Evolutionary conservation across 257 asterid species (phyloP).

Genomic region (Nyctanthes arbortristis): DNA sequence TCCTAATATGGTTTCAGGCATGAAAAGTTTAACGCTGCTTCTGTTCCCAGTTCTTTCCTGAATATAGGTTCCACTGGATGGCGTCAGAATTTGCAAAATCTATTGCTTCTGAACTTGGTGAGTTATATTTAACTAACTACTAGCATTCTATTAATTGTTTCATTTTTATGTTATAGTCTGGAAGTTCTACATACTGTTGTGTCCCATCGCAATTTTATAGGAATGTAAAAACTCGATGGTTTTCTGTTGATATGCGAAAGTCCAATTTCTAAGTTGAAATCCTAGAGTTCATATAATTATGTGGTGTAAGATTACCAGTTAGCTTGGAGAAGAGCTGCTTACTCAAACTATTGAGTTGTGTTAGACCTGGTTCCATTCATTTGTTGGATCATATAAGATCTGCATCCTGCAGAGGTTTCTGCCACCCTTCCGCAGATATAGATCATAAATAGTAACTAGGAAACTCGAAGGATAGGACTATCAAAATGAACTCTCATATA

Average conservation of each 20-base stretch:
- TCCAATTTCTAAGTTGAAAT: background rate
- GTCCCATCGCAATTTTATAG: background rate
- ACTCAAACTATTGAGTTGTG: background rate
- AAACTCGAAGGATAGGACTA: background rate
- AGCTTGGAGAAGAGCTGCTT: background rate
- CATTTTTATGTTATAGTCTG: conserved; percentile 3
- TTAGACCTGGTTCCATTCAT: background rate
- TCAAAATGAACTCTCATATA: background rate
- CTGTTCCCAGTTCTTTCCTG: conserved; percentile 70
- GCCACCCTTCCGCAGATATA: background rate
- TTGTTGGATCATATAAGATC: background rate
- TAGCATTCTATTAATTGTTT: background rate
- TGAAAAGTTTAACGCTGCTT: conserved; percentile 26
- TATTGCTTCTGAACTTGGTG: conserved; percentile 87
- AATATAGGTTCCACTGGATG: conserved; percentile 88
- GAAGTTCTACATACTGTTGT: conserved; percentile 13
- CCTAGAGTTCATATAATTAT: background rate
- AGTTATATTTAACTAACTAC: conserved; percentile 22
- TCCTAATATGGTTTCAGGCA: conserved; percentile 19
- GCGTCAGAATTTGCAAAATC: conserved; percentile 72
- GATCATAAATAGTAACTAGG: background rate
- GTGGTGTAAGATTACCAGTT: background rate
- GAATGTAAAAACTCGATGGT: background rate
- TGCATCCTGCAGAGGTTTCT: background rate
- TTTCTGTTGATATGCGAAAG: background rate